Evolutionary conservation across 2,329 filamentous ascomycete genomes (phyloP), one percentile per base, ranked within the genome.

Genomic region (Fusarium sp.): DNA sequence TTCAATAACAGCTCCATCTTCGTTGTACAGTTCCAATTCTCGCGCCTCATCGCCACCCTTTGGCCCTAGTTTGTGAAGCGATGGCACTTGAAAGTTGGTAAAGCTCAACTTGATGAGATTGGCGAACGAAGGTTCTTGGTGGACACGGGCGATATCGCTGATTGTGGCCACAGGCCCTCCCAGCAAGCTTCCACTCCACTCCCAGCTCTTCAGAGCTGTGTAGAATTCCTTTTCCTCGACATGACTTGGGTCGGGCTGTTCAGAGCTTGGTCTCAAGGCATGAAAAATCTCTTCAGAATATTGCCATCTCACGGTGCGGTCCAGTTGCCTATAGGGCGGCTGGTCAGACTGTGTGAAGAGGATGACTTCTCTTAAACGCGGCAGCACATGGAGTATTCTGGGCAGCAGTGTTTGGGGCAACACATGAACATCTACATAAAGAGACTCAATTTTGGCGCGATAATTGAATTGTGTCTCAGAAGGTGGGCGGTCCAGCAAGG

Each of bases 361-460:
- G 59, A 94, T 88, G 33, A 98, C 79, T 49, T 90, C 86, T 52
- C 86, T 85, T 17, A 97, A 83, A 47, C 88, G 89, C 1, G 91
- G 90, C 7, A 94, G 84, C 45, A 87, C 84, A 40, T 84, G 82
- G 21, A 97, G 81, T 50, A 97, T 78, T 26, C 83, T 74, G 85
- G 85, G 73, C 9, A 80, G 36, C 5, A 76, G 47, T 7, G 61
- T 38, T 26, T 74, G 77, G 81, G 86, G 71, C 77, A 86, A 85
- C 7, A 90, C 87, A 71, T 94, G 86, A 13, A 91, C 89, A 73
- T 96, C 90, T 47, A 97, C 82, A 60, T 89, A 87, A 22, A 97
- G 80, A 9, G 86, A 84, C 74, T 90, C 87, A 50, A 96, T 85
- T 80, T 94, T 97, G 70, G 84, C 84, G 40, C 87, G 84, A 76